These are phyloP conservation scores for Suhomyces coccinellae DNA, from an alignment of 1,139 yeast species.

Conservation along the genomic window DNA sequence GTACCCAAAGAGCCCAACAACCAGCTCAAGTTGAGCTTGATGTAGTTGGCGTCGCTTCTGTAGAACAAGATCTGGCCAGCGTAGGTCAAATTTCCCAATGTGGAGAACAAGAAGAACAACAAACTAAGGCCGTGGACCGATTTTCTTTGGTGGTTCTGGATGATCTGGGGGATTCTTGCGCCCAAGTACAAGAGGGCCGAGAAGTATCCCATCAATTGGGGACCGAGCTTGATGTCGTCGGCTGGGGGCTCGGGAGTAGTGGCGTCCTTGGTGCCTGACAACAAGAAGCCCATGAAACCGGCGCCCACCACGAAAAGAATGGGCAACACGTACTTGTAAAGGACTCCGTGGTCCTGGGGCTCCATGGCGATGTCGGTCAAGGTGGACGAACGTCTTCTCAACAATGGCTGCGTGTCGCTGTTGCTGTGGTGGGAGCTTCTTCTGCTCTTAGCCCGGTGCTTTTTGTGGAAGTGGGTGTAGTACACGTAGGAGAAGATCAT, in stretches of 20 bases:
- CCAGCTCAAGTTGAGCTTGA: slow-evolving; percentile 70
- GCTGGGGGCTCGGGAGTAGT: slow-evolving; percentile 18
- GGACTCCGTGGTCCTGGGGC: slow-evolving; percentile 45
- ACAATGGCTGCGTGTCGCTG: slow-evolving; percentile 18
- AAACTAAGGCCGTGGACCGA: slow-evolving; percentile 76
- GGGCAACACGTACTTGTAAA: slow-evolving; percentile 58
- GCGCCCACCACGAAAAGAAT: slow-evolving; percentile 63
- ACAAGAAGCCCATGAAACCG: slow-evolving; percentile 62
- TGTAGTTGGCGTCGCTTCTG: slow-evolving; percentile 60
- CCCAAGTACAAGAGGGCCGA: slow-evolving; percentile 72
- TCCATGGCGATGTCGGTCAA: slow-evolving; percentile 48
- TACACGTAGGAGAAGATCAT: slow-evolving; percentile 64
- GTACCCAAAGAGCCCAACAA: slow-evolving; percentile 74
- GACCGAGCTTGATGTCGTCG: slow-evolving; percentile 45
- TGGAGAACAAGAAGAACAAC: slow-evolving; percentile 71
- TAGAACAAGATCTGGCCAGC: slow-evolving; percentile 72
- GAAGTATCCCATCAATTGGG: slow-evolving; percentile 70
- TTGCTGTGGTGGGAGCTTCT: slow-evolving; percentile 9
- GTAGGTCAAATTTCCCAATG: slow-evolving; percentile 74
- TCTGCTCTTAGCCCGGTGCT: slow-evolving; percentile 20
- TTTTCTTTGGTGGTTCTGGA: slow-evolving; percentile 65
- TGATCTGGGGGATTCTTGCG: slow-evolving; percentile 78
- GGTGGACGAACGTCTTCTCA: slow-evolving; percentile 46
- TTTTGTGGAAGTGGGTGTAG: slow-evolving; percentile 47
- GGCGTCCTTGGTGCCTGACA: slow-evolving; percentile 33